Base-by-base conservation (phyloP, 1,139 yeast genomes). In the Torulaspora pretoriensis region DNA sequence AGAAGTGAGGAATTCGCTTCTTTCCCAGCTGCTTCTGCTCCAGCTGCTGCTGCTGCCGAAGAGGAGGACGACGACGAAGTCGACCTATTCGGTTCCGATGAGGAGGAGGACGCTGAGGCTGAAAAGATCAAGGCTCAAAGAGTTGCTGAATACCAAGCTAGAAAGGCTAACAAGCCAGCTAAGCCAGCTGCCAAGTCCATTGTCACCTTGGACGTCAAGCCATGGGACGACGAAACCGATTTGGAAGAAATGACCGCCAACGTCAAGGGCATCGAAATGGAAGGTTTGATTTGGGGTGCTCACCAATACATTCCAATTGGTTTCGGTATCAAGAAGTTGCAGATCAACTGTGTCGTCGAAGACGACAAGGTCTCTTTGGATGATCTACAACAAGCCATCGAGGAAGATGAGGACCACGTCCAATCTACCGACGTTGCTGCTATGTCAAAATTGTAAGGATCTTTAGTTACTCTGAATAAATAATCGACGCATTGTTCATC, bases 201-300 rank as follows among this genome's bases (percentile, higher is more conserved):
- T 61, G 96, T 92, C 67, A 92, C 98, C 65, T 69, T 92, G 67
- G 98, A 92, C 65, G 95, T 92, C 63, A 92, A 92, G 84, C 97
- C 97, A 75, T 92, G 98, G 98, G 98, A 92, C 74, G 97, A 92
- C 67, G 97, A 92, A 80, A 92, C 98, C 60, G 83, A 90, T 70
- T 79, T 94, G 71, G 95, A 92, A 50, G 83, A 82, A 72, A 71
- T 92, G 75, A 74, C 87, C 63, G 90, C 83, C 51, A 80, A 81
- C 72, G 97, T 89, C 67, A 89, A 88, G 81, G 69, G 77, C 59
- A 72, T 90, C 63, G 83, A 81, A 70, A 73, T 75, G 75, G 97
- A 90, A 43, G 99, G 99, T 81, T 85, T 94, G 68, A 75, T 74
- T 61, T 92, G 98, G 98, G 99, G 99, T 85, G 97, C 94, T 68